Percentiles rank a stretch among this genome's conserved stretches.
These are phyloP conservation scores for Candida smagusa DNA, from an alignment of 1,139 yeast species.

Conservation along the genomic window DNA sequence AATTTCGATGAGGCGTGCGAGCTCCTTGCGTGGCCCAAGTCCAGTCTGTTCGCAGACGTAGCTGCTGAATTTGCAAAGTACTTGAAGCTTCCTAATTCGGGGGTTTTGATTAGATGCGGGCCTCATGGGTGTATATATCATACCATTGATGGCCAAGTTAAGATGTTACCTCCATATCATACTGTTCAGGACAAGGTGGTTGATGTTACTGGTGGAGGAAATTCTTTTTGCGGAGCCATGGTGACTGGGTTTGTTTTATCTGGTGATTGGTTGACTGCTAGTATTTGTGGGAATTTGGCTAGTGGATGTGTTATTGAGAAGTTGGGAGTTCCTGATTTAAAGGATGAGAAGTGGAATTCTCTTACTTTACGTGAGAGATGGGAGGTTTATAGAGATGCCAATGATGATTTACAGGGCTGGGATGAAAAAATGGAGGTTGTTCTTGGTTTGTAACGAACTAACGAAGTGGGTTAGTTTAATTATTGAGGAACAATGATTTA, in stretches of 20 bases:
- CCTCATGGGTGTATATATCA: constrained; percentile 53
- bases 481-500: background rate
- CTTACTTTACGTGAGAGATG: constrained; percentile 27
- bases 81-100: constrained; percentile 38
- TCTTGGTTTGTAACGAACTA: background rate
- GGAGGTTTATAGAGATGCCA: constrained; percentile 16
- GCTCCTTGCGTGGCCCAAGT: constrained; percentile 36
- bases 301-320: constrained; percentile 80
- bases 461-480: no score
- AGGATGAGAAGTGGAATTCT: constrained; percentile 57
- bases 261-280: constrained; percentile 53
- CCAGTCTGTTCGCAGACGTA: constrained; percentile 19
- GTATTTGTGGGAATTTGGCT: constrained; percentile 69
- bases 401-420: constrained; percentile 1
- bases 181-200: constrained; percentile 47
- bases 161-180: constrained; percentile 75
- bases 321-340: constrained; percentile 61
- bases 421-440: background rate
- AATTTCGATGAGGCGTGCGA: constrained; percentile 79
- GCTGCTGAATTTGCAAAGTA: constrained; percentile 39
- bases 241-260: constrained; percentile 55
- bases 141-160: constrained; percentile 12
- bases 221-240: constrained; percentile 81
- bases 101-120: constrained; percentile 70
- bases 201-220: constrained; percentile 96